Evolutionary conservation across 768 basidiomycete species (phyloP), one percentile per base, ranked within the genome.

Genomic region (Wakefieldia striispora): DNA sequence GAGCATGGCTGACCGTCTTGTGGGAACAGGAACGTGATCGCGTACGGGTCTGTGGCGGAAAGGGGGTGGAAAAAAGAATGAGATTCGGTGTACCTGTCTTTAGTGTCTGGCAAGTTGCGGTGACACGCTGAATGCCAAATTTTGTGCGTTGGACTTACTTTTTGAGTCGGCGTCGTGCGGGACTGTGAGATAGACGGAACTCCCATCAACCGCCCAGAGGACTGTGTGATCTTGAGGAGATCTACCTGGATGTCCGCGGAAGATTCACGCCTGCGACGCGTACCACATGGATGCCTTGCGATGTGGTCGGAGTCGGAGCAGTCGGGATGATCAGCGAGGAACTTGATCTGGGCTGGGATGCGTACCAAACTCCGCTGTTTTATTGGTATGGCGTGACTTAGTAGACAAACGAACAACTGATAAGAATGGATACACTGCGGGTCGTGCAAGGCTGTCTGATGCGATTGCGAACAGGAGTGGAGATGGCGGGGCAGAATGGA

Each of bases 281-380:
- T 34, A 51, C 40, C 62, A 55, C 64, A 63, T 63, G 62, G 63
- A 57, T 65, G 57, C 63, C 62, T 63, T 58, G 64, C 62, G 62
- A 63, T 55, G 48, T 57, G 43, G 58, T 43, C 62, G 62, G 62
- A 60, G 61, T 65, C 63, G 63, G 62, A 54, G 63, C 35, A 21
- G 57, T 40, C 54, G 50, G 60, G 46, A 40, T 56, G 63, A 63
- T 63, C 62, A 63, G 45, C 51, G 38, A 19, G 27, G 0, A n/a
- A 47, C 57, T 57, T 53, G 49, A 65, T 59, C 54, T 65, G 59
- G 61, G 38, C 49, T 58, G 46, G 56, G 37, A 50, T 40, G 29
- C 1, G 47, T 24, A 51, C 7, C 53, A 3, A 60, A 60, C 48
- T 50, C 59, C 47, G 61, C 52, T 48, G 20, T 47, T 49, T 54